These are phyloP conservation scores for Mycosphaerella arachidis DNA, from an alignment of 2,329 filamentous ascomycete genomes.

Conservation along the genomic window DNA sequence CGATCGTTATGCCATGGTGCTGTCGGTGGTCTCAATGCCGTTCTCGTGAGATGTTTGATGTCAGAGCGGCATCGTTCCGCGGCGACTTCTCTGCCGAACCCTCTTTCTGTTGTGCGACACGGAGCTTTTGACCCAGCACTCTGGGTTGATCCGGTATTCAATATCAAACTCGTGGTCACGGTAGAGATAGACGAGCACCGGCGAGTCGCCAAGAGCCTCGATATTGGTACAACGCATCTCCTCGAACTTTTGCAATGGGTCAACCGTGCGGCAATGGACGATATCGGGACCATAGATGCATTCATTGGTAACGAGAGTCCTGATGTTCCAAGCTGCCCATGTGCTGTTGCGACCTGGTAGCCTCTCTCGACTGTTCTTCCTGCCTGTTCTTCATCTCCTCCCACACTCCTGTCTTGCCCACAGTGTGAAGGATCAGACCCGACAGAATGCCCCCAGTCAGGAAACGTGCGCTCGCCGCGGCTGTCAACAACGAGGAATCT, in stretches of 20 bases:
- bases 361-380: too few relatives aligned
- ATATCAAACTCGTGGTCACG: not conserved
- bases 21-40: slow-evolving; percentile 51
- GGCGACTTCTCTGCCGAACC: not conserved
- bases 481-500: too few relatives aligned
- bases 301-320: too few relatives aligned
- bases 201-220: not conserved
- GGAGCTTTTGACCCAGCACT: slow-evolving; percentile 35
- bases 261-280: not conserved
- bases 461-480: too few relatives aligned
- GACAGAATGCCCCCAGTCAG: too few relatives aligned
- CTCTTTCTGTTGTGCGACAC: not conserved
- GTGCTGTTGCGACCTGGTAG: too few relatives aligned
- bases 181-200: not conserved
- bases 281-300: not conserved
- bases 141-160: not conserved
- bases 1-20: slow-evolving; percentile 56
- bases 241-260: not conserved
- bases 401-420: too few relatives aligned
- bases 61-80: slow-evolving; percentile 34
- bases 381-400: too few relatives aligned
- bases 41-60: slow-evolving; percentile 30
- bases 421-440: too few relatives aligned
- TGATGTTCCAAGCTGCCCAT: too few relatives aligned
- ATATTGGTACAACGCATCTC: not conserved